These are phyloP conservation scores for Rhynchospora tenuis DNA, from an alignment of 176 grass and related monocot species.

Conservation along the genomic window DNA sequence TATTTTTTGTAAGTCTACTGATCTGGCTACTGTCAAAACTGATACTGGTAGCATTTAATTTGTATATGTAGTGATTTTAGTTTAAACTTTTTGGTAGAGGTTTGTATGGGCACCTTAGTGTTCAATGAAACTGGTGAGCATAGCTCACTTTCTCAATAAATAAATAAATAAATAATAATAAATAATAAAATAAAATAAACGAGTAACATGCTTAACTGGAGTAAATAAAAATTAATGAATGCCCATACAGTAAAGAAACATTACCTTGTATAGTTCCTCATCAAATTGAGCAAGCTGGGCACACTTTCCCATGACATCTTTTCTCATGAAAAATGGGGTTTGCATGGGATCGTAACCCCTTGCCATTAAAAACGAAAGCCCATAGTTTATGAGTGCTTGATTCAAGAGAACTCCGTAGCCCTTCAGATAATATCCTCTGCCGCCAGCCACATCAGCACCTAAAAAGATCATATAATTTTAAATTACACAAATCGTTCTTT, in stretches of 20 bases:
- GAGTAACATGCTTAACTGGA: not conserved
- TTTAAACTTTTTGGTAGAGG: too few species aligned
- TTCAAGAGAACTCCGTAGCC: constrained; percentile 76
- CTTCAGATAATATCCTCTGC: constrained; percentile 88
- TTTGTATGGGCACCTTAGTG: too few species aligned
- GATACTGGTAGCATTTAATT: too few species aligned
- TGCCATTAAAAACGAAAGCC: constrained; percentile 59
- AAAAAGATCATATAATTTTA: not conserved
- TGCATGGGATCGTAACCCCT: constrained; percentile 61
- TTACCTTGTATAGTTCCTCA: constrained; percentile 89
- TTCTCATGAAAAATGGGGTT: constrained; percentile 97
- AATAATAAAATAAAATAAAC: too few species aligned
- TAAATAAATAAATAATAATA: too few species aligned
- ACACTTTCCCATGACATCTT: constrained; percentile 94
- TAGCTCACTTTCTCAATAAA: too few species aligned
- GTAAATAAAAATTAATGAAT: constrained; percentile 18
- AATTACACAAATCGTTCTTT: not conserved
- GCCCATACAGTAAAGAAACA: not conserved
- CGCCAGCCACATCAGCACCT: constrained; percentile 93
- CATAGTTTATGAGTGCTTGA: constrained; percentile 77
- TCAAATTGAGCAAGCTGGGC: constrained; percentile 89
- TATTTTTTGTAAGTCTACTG: too few species aligned
- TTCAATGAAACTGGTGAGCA: too few species aligned
- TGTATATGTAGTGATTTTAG: too few species aligned
- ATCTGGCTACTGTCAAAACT: too few species aligned